Conservation (phyloP, 176 grass and related monocot genomes). For the Olyra latifolia region DNA sequence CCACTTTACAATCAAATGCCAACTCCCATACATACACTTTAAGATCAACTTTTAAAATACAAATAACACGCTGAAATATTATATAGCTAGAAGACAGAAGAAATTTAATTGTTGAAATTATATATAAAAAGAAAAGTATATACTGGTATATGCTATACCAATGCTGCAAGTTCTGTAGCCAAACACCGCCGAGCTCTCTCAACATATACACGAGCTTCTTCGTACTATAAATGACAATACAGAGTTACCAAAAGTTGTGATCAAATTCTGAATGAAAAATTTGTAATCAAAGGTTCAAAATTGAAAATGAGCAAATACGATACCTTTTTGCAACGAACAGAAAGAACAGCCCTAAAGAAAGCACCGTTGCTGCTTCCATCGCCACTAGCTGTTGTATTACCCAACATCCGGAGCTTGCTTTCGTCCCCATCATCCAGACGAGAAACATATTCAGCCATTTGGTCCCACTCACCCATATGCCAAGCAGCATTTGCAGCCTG, state of each 20-base stretch:
- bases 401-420: slow-evolving; percentile 75
- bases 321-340: slow-evolving; percentile 81
- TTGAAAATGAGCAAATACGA: slow-evolving; percentile 5
- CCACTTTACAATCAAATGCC: neutral
- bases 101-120: neutral
- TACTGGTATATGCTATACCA: slow-evolving; percentile 50
- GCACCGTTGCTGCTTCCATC: slow-evolving; percentile 98
- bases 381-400: slow-evolving; percentile 86
- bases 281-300: slow-evolving; percentile 1
- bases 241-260: slow-evolving; percentile 3
- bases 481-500: slow-evolving; percentile 97
- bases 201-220: slow-evolving; percentile 74
- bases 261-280: slow-evolving; percentile 28
- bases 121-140: slow-evolving; percentile 27
- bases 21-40: neutral
- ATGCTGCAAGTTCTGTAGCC: slow-evolving; percentile 93
- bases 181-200: slow-evolving; percentile 95
- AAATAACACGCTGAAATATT: neutral
- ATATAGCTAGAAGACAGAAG: neutral
- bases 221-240: slow-evolving; percentile 64
- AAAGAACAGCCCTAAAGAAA: slow-evolving; percentile 95
- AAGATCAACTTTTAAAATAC: neutral
- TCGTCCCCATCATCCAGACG: slow-evolving; percentile 93
- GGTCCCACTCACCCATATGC: slow-evolving; percentile 99
- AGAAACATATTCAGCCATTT: slow-evolving; percentile 95